Evolutionary conservation across 192 early-diverging fungal species (phyloP).

Genomic region (Backusella tarrabulga): DNA sequence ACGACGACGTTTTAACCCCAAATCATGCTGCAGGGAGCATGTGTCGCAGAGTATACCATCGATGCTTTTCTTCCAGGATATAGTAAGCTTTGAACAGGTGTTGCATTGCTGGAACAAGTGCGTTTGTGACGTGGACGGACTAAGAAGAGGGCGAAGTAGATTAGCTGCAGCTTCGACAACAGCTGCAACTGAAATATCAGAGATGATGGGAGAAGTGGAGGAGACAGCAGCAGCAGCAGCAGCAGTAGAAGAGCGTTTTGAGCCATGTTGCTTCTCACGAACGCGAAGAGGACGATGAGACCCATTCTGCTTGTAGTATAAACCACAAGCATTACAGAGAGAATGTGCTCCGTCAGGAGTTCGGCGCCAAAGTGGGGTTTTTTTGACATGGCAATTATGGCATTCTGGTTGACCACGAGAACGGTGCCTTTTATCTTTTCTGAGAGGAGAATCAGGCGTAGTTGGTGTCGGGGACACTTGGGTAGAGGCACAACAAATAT

Average conservation of each 20-base stretch:
- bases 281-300: slow-evolving; percentile 66
- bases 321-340: slow-evolving; percentile 95
- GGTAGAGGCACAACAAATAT: background rate
- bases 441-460: slow-evolving; percentile 3
- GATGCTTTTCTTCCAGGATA: slow-evolving; percentile 71
- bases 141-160: slow-evolving; percentile 8
- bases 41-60: slow-evolving; percentile 77
- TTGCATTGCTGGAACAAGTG: slow-evolving; percentile 43
- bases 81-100: slow-evolving; percentile 69
- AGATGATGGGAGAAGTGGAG: background rate
- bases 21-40: slow-evolving; percentile 49
- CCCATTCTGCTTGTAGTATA: slow-evolving; percentile 93
- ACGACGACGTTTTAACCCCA: slow-evolving; percentile 38
- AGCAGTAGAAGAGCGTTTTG: background rate
- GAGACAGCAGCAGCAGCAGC: background rate
- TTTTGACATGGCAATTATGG: slow-evolving; percentile 75
- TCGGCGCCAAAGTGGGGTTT: slow-evolving; percentile 92
- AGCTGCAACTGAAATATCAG: background rate
- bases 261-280: slow-evolving; percentile 21
- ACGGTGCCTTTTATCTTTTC: slow-evolving; percentile 19
- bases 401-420: slow-evolving; percentile 44
- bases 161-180: slow-evolving; percentile 6
- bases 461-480: background rate
- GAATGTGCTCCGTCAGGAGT: slow-evolving; percentile 70
- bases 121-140: background rate